Evolutionary conservation across 83 land plant species (phyloP), one percentile per base, ranked within the genome.

Genomic region (Picea abies): DNA sequence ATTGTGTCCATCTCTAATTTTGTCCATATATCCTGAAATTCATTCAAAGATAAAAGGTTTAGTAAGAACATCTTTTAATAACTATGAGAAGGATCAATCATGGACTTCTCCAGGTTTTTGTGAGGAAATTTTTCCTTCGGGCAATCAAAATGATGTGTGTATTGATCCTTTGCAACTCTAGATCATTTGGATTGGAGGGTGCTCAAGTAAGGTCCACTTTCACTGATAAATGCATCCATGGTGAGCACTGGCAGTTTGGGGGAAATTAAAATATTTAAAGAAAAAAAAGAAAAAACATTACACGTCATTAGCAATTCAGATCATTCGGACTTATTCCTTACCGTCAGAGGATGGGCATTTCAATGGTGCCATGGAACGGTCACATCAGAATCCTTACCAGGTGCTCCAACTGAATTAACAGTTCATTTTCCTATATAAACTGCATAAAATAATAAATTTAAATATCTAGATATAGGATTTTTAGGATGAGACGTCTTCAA

Each of bases 21-120:
- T 44, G 56, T 44, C 76, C 76, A 72, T 72, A 39, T 41, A 10
- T 11, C 76, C 76, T 72, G 76, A 47, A 72, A n/a, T 41, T 41
- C 76, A 72, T 6, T 16, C 14, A 69, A 69, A 69, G 4, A 29
- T 6, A 5, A 71, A 16, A 17, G 49, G n/a, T 20, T 35, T 19
- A 19, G 32, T 41, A 5, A 39, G 1, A 7, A 19, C 5, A 39
- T 17, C 19, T 71, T 6, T 4, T 0, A 6, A 39, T 39, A 35
- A 71, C 8, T 39, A 20, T 1, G 37, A 7, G 20, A 19, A 35
- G 5, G 10, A 41, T 44, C 8, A 44, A 0, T 44, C 49, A 44
- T 44, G 49, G 49, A 44, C 5, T 5, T 44, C 7, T 0, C 7
- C 8, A 6, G 7, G 49, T 5, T 44, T 44, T 5, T 7, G 9